These are phyloP conservation scores for Rhynchosporium secalis DNA, from an alignment of 2,329 filamentous ascomycete species.

Conservation along the genomic window DNA sequence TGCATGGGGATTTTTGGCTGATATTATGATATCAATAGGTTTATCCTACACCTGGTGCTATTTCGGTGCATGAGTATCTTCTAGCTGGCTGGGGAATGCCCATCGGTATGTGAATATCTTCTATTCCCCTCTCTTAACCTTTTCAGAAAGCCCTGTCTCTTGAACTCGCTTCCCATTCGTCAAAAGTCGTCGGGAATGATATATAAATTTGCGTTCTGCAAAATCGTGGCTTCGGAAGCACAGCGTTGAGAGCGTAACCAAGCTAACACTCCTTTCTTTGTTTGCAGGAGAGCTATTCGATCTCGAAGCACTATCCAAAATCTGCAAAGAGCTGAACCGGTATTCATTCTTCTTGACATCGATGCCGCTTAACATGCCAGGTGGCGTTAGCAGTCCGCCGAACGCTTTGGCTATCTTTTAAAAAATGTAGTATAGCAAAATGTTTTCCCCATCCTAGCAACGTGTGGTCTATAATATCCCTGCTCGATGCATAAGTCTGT, in stretches of 20 bases:
- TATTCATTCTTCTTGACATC: slow-evolving; percentile 53
- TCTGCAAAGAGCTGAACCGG: slow-evolving; percentile 42
- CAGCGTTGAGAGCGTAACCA: background rate
- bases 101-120: slow-evolving; percentile 24
- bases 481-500: too few species aligned
- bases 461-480: too few species aligned
- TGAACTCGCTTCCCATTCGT: background rate
- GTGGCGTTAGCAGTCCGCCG: slow-evolving; percentile 27
- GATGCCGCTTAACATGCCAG: slow-evolving; percentile 47
- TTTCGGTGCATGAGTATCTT: slow-evolving; percentile 48
- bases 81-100: slow-evolving; percentile 52
- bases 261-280: background rate
- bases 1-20: background rate
- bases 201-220: slow-evolving; percentile 2
- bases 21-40: slow-evolving; percentile 15
- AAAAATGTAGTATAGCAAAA: background rate
- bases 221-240: background rate
- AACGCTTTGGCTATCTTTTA: slow-evolving; percentile 32
- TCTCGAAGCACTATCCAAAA: slow-evolving; percentile 38
- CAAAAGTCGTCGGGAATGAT: background rate
- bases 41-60: slow-evolving; percentile 42
- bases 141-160: background rate
- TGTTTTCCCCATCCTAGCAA: too few species aligned
- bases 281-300: slow-evolving; percentile 41
- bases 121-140: background rate